phyloP scores from a whole-genome alignment of 2,329 filamentous ascomycete species.

The Fusarium circinatum region DNA sequence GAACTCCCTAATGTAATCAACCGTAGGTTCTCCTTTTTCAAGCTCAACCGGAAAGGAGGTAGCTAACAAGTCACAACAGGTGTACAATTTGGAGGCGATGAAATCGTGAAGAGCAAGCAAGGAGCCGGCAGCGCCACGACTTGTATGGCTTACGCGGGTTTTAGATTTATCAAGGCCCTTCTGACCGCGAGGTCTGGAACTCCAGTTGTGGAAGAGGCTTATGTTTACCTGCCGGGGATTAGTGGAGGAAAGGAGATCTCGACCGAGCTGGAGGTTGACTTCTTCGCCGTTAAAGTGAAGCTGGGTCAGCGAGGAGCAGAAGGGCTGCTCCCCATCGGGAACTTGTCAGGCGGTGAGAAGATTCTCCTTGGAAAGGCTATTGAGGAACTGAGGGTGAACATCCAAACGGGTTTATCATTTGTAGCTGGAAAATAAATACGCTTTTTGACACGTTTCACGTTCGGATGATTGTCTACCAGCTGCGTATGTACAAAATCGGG shows the following conservation, averaged over 20 bases:
- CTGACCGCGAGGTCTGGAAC: not conserved
- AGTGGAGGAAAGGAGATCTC: not conserved
- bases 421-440: too few relatives aligned
- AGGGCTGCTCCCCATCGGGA: not conserved
- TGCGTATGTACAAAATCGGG: too few relatives aligned
- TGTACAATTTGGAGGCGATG: not conserved
- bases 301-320: not conserved
- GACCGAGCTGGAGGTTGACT: not conserved
- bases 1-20: not conserved
- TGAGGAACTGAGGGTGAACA: not conserved
- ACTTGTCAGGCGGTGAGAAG: not conserved
- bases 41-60: too few relatives aligned
- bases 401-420: not conserved
- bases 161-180: not conserved
- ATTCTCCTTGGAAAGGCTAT: not conserved
- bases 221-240: not conserved
- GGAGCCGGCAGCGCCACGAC: not conserved
- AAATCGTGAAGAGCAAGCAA: not conserved
- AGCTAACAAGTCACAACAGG: not conserved
- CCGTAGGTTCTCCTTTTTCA: not conserved
- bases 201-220: not conserved
- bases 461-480: too few relatives aligned
- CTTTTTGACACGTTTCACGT: too few relatives aligned
- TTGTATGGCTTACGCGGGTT: not conserved
- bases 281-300: not conserved